Conservation (phyloP, 345 rosid genomes). For the Limnanthes douglasii region DNA sequence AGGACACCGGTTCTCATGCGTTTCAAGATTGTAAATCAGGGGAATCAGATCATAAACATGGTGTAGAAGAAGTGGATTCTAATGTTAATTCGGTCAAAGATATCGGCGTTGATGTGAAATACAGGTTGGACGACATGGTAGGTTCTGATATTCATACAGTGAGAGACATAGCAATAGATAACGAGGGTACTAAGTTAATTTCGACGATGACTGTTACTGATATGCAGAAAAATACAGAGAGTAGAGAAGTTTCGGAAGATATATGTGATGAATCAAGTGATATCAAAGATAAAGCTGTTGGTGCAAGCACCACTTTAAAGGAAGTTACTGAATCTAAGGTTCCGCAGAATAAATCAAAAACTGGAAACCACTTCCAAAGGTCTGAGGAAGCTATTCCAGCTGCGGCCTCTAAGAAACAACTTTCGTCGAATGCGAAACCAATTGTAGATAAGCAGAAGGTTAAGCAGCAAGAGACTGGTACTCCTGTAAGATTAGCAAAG, state of each 20-base stretch:
- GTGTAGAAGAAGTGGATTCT: constrained; percentile 30
- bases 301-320: constrained; percentile 15
- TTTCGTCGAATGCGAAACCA: constrained; percentile 23
- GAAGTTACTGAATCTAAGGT: constrained; percentile 28
- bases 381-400: constrained; percentile 36
- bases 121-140: constrained; percentile 32
- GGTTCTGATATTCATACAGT: constrained; percentile 38
- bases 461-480: constrained; percentile 46
- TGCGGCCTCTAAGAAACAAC: constrained; percentile 34
- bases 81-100: constrained; percentile 64
- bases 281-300: constrained; percentile 23
- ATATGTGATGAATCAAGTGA: constrained; percentile 22
- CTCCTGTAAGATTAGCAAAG: constrained; percentile 50
- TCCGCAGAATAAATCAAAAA: constrained; percentile 13
- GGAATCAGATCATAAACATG: constrained; percentile 26
- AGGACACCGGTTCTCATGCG: constrained; percentile 30
- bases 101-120: constrained; percentile 80
- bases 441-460: constrained; percentile 51
- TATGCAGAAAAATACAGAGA: constrained; percentile 17
- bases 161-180: constrained; percentile 82
- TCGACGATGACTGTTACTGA: constrained; percentile 14
- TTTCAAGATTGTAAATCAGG: constrained; percentile 40
- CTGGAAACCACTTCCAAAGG: constrained; percentile 24
- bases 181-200: constrained; percentile 32
- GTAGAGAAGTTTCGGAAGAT: constrained; percentile 22